These are phyloP conservation scores for Sphenostylis stenocarpa DNA, from an alignment of 306 rosid species.

Conservation along the genomic window DNA sequence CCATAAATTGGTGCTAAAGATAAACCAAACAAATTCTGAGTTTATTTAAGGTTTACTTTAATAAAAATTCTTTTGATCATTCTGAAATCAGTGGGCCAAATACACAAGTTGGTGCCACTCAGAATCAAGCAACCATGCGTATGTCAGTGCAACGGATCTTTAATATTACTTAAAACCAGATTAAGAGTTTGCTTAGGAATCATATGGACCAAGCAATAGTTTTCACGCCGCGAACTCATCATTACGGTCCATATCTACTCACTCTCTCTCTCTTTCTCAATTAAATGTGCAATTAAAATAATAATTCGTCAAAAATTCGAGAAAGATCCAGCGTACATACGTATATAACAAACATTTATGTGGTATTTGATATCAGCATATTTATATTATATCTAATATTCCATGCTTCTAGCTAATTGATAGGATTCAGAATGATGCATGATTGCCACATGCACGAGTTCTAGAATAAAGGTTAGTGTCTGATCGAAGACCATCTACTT, in stretches of 20 bases:
- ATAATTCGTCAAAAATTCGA: conserved; percentile 16
- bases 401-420: neutral
- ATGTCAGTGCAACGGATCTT: conserved; percentile 34
- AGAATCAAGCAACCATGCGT: conserved; percentile 26
- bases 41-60: neutral
- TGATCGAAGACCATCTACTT: conserved; percentile 25
- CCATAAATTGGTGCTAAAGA: neutral
- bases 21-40: neutral
- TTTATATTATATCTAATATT: neutral
- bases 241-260: conserved; percentile 40
- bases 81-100: conserved; percentile 25
- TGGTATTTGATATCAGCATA: conserved; percentile 11
- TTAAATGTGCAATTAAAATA: too few relatives aligned
- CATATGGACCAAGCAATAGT: conserved; percentile 37
- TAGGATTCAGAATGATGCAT: conserved; percentile 25
- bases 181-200: conserved; percentile 20
- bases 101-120: conserved; percentile 20
- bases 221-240: conserved; percentile 35
- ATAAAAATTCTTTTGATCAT: conserved; percentile 26
- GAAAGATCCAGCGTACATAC: conserved; percentile 1
- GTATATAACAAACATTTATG: neutral
- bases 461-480: conserved; percentile 4
- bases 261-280: neutral
- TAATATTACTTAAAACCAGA: conserved; percentile 12
- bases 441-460: conserved; percentile 31